Base-by-base conservation (phyloP, 2,329 filamentous ascomycete species). In the Ambrosiella xylebori region DNA sequence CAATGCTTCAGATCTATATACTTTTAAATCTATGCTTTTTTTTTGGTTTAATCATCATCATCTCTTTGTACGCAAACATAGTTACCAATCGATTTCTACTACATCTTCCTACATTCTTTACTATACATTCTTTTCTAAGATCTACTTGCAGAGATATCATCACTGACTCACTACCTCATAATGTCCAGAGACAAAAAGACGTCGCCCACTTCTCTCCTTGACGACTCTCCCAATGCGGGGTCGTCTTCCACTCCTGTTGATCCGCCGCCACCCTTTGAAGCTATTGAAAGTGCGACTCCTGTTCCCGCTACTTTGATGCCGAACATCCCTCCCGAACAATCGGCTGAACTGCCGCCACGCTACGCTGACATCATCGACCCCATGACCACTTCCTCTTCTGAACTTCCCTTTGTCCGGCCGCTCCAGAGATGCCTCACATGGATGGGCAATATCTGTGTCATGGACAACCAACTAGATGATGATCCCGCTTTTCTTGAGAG, bases 401-500 rank as follows among this genome's bases (percentile, higher is more conserved):
- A 57, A 60, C 38, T 4, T 38, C 47, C 54, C 12, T 59, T 59
- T 27, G n/a, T n/a, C 11, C 63, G 60, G 47, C 65, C 63, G n/a
- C 64, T 68, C 37, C 59, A 67, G 36, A 57, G 66, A 54, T 44
- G 64, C 38, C 55, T 56, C 15, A 56, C 53, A 35, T 59, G 59
- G 54, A 60, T 58, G 17, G 38, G 47, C 40, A 59, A 35, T n/a
- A 8, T 54, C 41, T 72, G 67, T 63, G 77, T 73, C 65, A 65
- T 80, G 56, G 69, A 74, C 61, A 64, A 63, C 35, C 68, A 68
- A 15, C 70, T 80, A 39, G 76, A 77, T 62, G 64, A 65, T 7
- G 72, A 78, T 49, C 67, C 70, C 2, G 62, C 64, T 2, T 67
- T 70, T 27, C 70, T 82, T 17, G 69, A 75, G 59, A 59, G 65